Evolutionary conservation across 2,329 filamentous ascomycete genomes (phyloP).

Genomic region (Colletotrichum sp.): DNA sequence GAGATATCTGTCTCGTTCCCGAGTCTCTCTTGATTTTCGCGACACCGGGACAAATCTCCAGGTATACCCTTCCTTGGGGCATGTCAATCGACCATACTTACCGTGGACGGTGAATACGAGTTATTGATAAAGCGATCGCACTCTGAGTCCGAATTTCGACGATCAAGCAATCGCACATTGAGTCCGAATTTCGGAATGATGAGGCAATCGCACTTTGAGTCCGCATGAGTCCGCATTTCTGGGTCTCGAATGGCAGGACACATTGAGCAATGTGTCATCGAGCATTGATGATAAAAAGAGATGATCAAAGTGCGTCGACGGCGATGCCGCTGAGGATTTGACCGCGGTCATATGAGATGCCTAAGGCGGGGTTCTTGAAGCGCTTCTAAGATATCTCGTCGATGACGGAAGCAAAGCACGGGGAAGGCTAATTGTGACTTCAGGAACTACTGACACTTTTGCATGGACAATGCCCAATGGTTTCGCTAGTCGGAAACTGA

Average conservation of each 20-base stretch:
- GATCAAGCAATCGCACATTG: too few relatives aligned
- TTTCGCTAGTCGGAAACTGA: neutral
- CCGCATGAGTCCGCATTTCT: neutral
- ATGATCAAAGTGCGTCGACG: rapidly evolving
- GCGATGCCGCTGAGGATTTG: neutral
- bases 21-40: neutral
- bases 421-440: neutral
- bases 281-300: neutral
- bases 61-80: neutral
- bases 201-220: neutral
- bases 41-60: neutral
- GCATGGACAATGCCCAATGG: neutral
- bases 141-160: too few relatives aligned
- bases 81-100: too few relatives aligned
- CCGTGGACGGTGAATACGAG: neutral
- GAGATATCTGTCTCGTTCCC: neutral
- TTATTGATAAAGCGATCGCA: neutral
- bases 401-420: neutral
- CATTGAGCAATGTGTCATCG: neutral
- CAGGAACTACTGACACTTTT: neutral
- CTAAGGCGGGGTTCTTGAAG: neutral
- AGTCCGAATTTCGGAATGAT: too few relatives aligned
- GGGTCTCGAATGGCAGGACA: neutral
- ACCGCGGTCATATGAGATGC: too few relatives aligned
- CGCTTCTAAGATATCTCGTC: neutral